These are phyloP conservation scores for Uncinocarpus reesii DNA, from an alignment of 2,329 filamentous ascomycete genomes.

Conservation along the genomic window DNA sequence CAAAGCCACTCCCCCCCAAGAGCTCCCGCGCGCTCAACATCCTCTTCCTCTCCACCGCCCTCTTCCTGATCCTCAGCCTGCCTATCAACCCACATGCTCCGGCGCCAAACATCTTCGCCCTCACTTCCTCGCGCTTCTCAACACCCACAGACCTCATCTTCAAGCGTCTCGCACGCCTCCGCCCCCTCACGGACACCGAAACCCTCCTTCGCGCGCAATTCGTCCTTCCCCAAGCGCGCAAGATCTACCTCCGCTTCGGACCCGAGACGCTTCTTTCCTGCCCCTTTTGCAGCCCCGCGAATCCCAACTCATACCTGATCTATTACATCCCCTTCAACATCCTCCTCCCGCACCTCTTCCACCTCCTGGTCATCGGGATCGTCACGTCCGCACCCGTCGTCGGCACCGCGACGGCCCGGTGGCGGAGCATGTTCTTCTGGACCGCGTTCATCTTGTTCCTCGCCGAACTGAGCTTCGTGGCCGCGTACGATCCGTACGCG, in stretches of 20 bases:
- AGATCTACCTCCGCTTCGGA: conserved; percentile 76
- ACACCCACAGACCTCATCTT: conserved; percentile 80
- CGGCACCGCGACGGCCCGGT: conserved; percentile 53
- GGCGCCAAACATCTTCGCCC: conserved; percentile 59
- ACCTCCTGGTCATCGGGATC: conserved; percentile 61
- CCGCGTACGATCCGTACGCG: conserved; percentile 48
- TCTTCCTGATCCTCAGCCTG: conserved; percentile 53
- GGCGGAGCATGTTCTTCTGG: conserved; percentile 61
- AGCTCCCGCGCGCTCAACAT: conserved; percentile 37
- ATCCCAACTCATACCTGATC: conserved; percentile 60
- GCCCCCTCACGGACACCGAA: conserved; percentile 46
- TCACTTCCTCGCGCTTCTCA: conserved; percentile 70
- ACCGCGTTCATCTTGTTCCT: conserved; percentile 48
- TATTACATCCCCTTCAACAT: conserved; percentile 65
- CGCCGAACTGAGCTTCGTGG: conserved; percentile 52
- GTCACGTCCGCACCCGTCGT: conserved; percentile 60
- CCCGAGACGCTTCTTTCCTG: conserved; percentile 63
- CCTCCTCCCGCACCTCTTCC: conserved; percentile 65
- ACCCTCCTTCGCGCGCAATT: conserved; percentile 57
- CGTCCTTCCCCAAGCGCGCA: conserved; percentile 57
- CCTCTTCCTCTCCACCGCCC: conserved; percentile 43
- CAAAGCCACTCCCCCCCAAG: conserved; percentile 28
- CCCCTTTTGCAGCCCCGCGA: conserved; percentile 68
- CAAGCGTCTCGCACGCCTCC: conserved; percentile 50
- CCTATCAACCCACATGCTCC: conserved; percentile 52